Conservation (phyloP, 495 filamentous ascomycete species). For the Tuber borchii region DNA sequence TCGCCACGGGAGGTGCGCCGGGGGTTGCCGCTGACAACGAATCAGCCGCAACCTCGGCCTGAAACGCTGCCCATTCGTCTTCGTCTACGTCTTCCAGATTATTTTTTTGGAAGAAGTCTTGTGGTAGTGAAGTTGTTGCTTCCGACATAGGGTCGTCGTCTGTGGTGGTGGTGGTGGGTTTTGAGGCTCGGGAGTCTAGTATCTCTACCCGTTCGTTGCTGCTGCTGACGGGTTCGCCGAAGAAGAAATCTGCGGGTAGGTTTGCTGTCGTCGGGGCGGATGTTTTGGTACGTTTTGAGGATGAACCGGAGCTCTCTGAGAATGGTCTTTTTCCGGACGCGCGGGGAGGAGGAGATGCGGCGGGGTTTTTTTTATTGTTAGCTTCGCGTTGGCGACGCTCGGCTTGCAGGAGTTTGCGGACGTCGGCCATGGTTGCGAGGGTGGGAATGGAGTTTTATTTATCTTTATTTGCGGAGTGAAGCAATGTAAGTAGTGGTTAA, state of each 20-base stretch:
- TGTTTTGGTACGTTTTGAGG: conserved; percentile 27
- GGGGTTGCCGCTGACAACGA: conserved; percentile 55
- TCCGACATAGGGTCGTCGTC: conserved; percentile 24
- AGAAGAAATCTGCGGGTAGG: conserved; percentile 27
- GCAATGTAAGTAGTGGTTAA: not conserved
- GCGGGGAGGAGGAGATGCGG: conserved; percentile 7
- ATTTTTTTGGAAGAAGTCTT: conserved; percentile 31
- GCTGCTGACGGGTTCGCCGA: conserved; percentile 6
- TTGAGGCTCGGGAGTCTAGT: not conserved
- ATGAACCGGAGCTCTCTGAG: conserved; percentile 9
- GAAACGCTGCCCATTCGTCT: conserved; percentile 84
- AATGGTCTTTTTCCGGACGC: conserved; percentile 23
- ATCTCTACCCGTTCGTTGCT: not conserved
- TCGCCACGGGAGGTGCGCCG: conserved; percentile 54
- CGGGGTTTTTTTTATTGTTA: conserved; percentile 14
- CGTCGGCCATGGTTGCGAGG: conserved; percentile 25
- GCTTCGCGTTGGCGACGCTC: conserved; percentile 30
- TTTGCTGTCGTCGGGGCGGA: conserved; percentile 3
- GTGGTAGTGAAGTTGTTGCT: conserved; percentile 21
- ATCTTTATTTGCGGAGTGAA: not conserved
- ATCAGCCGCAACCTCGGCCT: conserved; percentile 67
- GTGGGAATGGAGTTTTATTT: not conserved
- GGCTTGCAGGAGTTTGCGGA: conserved; percentile 34
- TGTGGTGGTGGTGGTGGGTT: not conserved
- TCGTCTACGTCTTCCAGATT: conserved; percentile 55